Base-by-base conservation (phyloP, 2,329 filamentous ascomycete genomes). In the Meredithiella fracta region DNA sequence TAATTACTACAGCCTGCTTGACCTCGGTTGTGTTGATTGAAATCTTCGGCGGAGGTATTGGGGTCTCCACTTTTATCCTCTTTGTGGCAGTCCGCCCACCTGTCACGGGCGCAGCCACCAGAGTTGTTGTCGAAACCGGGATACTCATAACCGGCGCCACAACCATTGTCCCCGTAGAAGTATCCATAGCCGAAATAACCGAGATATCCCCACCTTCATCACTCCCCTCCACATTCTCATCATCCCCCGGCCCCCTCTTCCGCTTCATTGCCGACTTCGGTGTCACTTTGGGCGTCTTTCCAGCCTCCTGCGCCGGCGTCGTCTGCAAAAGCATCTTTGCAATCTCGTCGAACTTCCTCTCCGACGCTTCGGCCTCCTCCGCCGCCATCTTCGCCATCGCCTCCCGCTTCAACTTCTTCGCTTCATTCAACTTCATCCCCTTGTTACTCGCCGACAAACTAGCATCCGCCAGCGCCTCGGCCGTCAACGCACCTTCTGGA, bases 361-460 rank as follows among this genome's bases (percentile, higher is more conserved):
- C 74, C 7, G 76, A 76, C 61, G 77, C 74, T 63, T 78, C 76
- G 15, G 79, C 79, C 63, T 82, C 79, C 60, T 82, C 77, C 1
- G 77, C 79, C 1, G 79, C 79, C 61, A 75, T 70, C 61, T 78
- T 78, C 11, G 77, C 78, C 60, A 81, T 68, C 4, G 78, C 77
- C 65, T 86, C 80, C 55, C 79, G 73, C 68, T 86, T 86, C 9
- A 83, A 69, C 64, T 85, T 86, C 67, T 86, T 88, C 2, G 85
- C 81, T 62, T 86, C 83, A 64, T 88, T 88, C 23, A 88, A 72
- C 63, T 85, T 83, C 80, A 88, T 85, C 7, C 85, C 84, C 53
- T 83, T 76, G 65, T 87, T 85, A 64, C 80, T 80, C 14, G 81
- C 72, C 54, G 78, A 77, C 34, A 79, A 74, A 60, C 37, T 55